These are phyloP conservation scores for Penicillium hesseltinei DNA, from an alignment of 2,329 filamentous ascomycete genomes.

Conservation along the genomic window DNA sequence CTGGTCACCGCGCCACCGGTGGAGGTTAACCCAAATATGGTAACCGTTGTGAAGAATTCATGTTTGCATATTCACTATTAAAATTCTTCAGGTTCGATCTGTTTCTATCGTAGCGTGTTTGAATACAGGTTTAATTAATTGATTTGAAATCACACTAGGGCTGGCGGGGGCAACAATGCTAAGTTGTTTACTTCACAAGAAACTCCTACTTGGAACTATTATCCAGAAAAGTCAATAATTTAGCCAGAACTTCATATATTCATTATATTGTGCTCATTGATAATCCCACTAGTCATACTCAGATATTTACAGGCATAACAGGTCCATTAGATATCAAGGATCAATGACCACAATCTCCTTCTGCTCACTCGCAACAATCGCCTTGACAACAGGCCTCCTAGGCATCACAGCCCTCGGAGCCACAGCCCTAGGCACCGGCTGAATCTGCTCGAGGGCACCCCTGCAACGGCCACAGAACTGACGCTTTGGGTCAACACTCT, in stretches of 20 bases:
- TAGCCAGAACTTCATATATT: not conserved
- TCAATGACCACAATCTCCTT: not conserved
- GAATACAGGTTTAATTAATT: not conserved
- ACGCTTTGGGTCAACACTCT: slow-evolving; percentile 71
- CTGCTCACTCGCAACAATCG: not conserved
- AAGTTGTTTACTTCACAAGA: not conserved
- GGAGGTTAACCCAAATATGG: not conserved
- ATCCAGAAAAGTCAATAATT: not conserved
- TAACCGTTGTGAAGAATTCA: not conserved
- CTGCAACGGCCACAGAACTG: slow-evolving; percentile 79
- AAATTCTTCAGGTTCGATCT: not conserved
- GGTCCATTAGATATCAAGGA: not conserved
- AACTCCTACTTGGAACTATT: too few relatives aligned
- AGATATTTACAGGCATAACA: not conserved
- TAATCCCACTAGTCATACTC: not conserved
- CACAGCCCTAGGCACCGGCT: slow-evolving; percentile 64
- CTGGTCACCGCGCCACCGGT: not conserved
- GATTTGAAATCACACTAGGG: not conserved
- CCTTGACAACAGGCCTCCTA: slow-evolving; percentile 20
- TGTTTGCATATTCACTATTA: not conserved
- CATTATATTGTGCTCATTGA: not conserved
- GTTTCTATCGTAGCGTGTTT: not conserved
- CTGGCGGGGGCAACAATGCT: not conserved
- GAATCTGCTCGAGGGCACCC: slow-evolving; percentile 68
- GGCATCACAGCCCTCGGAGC: slow-evolving; percentile 40